These are phyloP conservation scores for Auricularia sp. DNA, from an alignment of 768 basidiomycete genomes.

Conservation along the genomic window DNA sequence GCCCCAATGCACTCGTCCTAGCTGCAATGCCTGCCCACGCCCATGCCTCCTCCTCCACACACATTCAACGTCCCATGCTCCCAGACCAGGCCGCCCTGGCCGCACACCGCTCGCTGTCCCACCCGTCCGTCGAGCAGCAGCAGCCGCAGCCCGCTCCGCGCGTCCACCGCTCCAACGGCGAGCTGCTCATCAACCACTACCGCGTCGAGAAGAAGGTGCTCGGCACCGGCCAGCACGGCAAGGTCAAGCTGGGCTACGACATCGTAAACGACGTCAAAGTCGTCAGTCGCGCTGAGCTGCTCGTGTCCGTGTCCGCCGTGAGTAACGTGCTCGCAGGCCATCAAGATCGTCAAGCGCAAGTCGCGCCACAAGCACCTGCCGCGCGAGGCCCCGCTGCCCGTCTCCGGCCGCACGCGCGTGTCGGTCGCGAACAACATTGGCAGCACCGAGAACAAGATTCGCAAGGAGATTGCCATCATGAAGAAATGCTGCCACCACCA, in stretches of 20 bases:
- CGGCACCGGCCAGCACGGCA: conserved; percentile 84
- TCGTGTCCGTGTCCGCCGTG: neutral
- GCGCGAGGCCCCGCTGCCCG: conserved; percentile 20
- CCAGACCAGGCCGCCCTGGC: neutral
- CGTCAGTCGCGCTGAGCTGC: conserved; percentile 27
- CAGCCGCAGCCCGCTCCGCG: neutral
- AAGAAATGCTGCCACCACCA: conserved; percentile 90
- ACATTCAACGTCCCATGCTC: too few species aligned
- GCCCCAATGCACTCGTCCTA: too few species aligned
- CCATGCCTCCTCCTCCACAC: too few species aligned
- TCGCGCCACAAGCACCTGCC: conserved; percentile 63
- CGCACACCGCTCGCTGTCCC: neutral
- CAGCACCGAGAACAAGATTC: conserved; percentile 73
- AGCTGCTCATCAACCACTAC: conserved; percentile 64
- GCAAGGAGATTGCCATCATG: conserved; percentile 96
- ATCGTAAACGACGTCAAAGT: conserved; percentile 27
- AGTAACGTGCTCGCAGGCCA: conserved; percentile 40
- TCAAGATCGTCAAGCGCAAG: conserved; percentile 67
- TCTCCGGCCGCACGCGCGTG: conserved; percentile 32
- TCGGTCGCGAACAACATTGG: conserved; percentile 59
- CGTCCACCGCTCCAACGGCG: neutral
- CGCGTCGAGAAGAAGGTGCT: conserved; percentile 55
- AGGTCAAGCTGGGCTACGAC: conserved; percentile 68
- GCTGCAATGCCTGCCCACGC: too few species aligned
- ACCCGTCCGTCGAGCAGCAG: neutral